Base-by-base conservation (phyloP, 306 rosid species). In the Cucurbita maxima region DNA sequence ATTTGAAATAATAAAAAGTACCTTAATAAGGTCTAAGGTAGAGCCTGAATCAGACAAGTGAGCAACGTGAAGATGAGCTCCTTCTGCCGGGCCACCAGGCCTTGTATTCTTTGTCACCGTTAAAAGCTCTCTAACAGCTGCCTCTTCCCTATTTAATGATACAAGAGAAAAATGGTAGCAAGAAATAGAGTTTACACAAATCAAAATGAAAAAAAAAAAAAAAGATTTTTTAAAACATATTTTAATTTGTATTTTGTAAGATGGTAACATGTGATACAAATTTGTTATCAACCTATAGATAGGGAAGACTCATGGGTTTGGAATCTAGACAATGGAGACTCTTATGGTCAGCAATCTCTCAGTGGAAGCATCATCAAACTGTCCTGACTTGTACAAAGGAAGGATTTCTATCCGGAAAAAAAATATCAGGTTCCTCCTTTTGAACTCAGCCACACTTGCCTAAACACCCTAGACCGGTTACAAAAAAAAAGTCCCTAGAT, bases 31-130 rank as follows among this genome's bases (percentile, higher is more conserved):
- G 79, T 89, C 88, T 57, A 94, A 80, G 62, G 98, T 87, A 79
- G 84, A 80, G 74, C 90, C 83, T 53, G 97, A 85, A 78, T 94
- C 98, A 60, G 98, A 94, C 89, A 94, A 85, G 83, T 90, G 98
- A 80, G 84, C 98, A 63, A 94, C 83, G 77, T 90, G 98, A 83
- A 94, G 86, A 79, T 89, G 98, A 74, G 98, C 96, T 85, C 98
- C 98, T 81, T 87, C 90, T 54, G 91, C 84, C 41, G 86, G 70
- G 78, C 95, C 97, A 19, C 95, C 96, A 20, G 18, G 75, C 79
- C 81, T 80, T 58, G 96, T 94, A 79, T 86, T 89, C 82, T 87
- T 85, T 41, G 98, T 62, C 78, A 83, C 88, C n/a, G 80, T 81
- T 73, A 90, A 82, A 57, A 94, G 94, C 79, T 90, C 81, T 77